These are phyloP conservation scores for Trichopus zeylanicus DNA, from an alignment of 116 monocot genomes.

Conservation along the genomic window DNA sequence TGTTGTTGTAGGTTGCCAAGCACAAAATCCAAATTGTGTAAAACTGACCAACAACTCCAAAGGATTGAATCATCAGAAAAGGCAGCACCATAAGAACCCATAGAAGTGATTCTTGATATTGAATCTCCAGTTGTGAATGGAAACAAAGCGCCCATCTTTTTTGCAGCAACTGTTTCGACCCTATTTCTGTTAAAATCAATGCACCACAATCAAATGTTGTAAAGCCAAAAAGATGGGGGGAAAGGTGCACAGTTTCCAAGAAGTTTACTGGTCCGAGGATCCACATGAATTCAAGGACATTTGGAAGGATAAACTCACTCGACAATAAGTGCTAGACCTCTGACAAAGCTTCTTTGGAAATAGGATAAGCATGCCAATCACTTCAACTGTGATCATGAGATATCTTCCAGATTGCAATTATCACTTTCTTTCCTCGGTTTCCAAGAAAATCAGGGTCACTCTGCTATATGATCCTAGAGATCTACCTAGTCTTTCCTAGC, in stretches of 20 bases:
- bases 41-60: constrained; percentile 18
- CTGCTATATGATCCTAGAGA: too few relatives aligned
- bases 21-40: constrained; percentile 24
- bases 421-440: too few relatives aligned
- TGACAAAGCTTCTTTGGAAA: too few relatives aligned
- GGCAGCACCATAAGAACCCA: constrained; percentile 8
- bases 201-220: constrained; percentile 40
- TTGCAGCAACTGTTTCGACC: constrained; percentile 30
- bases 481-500: too few relatives aligned
- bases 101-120: too few relatives aligned
- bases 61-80: constrained; percentile 14
- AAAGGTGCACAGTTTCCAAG: not conserved
- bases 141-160: constrained; percentile 3
- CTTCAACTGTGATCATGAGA: too few relatives aligned
- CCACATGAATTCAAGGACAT: too few relatives aligned
- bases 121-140: constrained; percentile 8
- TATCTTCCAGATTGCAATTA: too few relatives aligned
- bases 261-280: not conserved
- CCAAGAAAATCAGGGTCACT: too few relatives aligned
- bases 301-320: too few relatives aligned
- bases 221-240: not conserved
- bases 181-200: constrained; percentile 47
- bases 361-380: too few relatives aligned
- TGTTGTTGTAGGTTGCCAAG: constrained; percentile 32
- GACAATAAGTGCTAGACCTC: too few relatives aligned